Percentiles rank a stretch among this genome's conserved stretches.
Conservation (phyloP, 106 monocot species). For the Dendrobium catenatum region DNA sequence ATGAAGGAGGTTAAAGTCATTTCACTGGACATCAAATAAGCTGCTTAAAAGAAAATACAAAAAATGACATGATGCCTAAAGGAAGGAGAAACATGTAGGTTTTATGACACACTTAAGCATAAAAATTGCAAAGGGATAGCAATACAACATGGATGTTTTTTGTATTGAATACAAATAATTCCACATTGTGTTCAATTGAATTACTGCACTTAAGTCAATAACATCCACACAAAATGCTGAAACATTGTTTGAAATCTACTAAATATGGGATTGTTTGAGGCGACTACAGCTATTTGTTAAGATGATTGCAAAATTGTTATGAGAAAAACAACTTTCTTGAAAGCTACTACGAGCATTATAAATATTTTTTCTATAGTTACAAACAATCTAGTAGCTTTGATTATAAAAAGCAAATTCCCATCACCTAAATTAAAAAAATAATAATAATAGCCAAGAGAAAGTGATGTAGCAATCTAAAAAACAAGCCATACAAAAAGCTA, state of each 20-base stretch:
- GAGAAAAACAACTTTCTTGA: too few relatives aligned
- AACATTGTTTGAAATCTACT: neutral
- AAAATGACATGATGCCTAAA: neutral
- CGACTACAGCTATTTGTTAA: too few relatives aligned
- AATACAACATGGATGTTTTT: neutral
- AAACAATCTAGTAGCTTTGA: too few relatives aligned
- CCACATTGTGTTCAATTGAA: neutral
- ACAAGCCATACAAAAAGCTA: too few relatives aligned
- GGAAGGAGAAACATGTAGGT: neutral
- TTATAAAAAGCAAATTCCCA: too few relatives aligned
- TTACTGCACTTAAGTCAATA: neutral
- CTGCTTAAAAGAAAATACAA: neutral
- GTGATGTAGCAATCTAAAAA: too few relatives aligned
- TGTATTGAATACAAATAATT: neutral
- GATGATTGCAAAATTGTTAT: too few relatives aligned
- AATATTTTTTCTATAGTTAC: too few relatives aligned
- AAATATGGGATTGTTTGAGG: neutral
- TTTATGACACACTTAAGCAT: neutral
- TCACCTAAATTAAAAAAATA: too few relatives aligned
- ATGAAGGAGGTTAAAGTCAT: slow-evolving; percentile 11
- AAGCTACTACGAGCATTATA: too few relatives aligned
- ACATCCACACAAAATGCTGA: neutral
- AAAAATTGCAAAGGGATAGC: neutral
- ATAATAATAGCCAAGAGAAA: too few relatives aligned
- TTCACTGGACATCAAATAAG: neutral